Conservation (phyloP, 2,329 filamentous ascomycete species). For the Arthrobotrys sphaeroides region DNA sequence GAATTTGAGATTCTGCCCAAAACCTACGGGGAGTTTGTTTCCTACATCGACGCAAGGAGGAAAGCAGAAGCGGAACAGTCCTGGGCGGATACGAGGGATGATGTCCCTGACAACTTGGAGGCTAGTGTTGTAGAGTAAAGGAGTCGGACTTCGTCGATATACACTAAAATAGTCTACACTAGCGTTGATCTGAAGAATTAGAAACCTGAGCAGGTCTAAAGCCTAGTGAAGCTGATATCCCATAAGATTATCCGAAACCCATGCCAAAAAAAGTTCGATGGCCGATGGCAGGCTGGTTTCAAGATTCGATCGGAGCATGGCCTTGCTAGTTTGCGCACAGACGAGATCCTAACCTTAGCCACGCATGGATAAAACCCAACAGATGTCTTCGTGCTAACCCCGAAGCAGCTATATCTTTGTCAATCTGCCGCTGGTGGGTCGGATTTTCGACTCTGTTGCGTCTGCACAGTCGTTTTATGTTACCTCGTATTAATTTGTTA, state of each 20-base stretch:
- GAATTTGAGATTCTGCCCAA: conserved; percentile 73
- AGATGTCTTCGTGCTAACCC: conserved; percentile 10
- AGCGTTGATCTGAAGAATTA: neutral
- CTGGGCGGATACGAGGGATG: conserved; percentile 45
- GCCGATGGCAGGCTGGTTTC: conserved; percentile 16
- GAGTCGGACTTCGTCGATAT: neutral
- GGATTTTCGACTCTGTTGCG: neutral
- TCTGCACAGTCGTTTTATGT: conserved; percentile 34
- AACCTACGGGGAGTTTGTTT: conserved; percentile 63
- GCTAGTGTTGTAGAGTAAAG: conserved; percentile 45
- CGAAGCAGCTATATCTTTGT: conserved; percentile 18
- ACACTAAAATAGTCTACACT: conserved; percentile 3
- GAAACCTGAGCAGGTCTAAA: neutral
- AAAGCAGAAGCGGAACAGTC: conserved; percentile 57
- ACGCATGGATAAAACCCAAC: neutral
- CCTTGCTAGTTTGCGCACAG: conserved; percentile 21
- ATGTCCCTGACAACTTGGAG: conserved; percentile 43
- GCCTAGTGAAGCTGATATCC: neutral
- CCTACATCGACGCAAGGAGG: conserved; percentile 63
- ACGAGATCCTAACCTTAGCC: neutral
- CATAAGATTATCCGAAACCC: neutral
- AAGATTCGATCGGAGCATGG: neutral
- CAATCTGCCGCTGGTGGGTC: conserved; percentile 42
- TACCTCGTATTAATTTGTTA: conserved; percentile 16
- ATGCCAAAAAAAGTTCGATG: neutral